These are phyloP conservation scores for Alternaria rosae DNA, from an alignment of 2,329 filamentous ascomycete genomes.

Conservation along the genomic window DNA sequence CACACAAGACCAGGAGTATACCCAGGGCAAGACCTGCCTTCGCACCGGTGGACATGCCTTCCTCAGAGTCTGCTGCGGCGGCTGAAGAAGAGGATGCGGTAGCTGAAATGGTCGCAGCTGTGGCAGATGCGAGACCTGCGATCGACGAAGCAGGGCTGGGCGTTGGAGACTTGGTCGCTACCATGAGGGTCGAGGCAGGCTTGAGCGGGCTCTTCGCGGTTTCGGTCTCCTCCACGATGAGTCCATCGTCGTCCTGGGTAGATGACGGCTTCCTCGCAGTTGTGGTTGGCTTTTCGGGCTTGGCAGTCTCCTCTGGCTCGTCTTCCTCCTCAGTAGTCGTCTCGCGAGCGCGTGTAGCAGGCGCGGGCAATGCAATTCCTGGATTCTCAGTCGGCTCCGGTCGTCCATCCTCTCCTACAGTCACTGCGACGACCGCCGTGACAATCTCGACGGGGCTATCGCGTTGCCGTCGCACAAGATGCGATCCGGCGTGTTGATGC, in stretches of 20 bases:
- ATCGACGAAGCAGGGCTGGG: constrained; percentile 22
- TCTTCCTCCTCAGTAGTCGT: constrained; percentile 22
- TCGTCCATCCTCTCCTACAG: constrained; percentile 58
- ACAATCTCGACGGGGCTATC: constrained; percentile 19
- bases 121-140: constrained; percentile 28
- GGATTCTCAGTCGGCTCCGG: constrained; percentile 46
- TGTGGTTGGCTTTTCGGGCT: constrained; percentile 22
- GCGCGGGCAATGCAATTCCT: constrained; percentile 26
- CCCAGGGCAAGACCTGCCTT: constrained; percentile 89
- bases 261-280: constrained; percentile 31
- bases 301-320: constrained; percentile 19
- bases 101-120: constrained; percentile 34
- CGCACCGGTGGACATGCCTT: constrained; percentile 55
- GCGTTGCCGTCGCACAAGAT: constrained; percentile 42
- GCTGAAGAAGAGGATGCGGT: constrained; percentile 30
- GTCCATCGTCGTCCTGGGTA: constrained; percentile 7
- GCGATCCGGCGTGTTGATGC: constrained; percentile 36
- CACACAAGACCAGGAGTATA: constrained; percentile 72
- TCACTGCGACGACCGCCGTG: constrained; percentile 56
- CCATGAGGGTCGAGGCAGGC: constrained; percentile 30
- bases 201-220: constrained; percentile 22
- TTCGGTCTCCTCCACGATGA: constrained; percentile 20
- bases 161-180: constrained; percentile 40
- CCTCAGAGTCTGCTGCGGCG: constrained; percentile 23
- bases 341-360: constrained; percentile 26